Evolutionary conservation across 495 filamentous ascomycete genomes (phyloP).

Genomic region (Aspergillus diversus): DNA sequence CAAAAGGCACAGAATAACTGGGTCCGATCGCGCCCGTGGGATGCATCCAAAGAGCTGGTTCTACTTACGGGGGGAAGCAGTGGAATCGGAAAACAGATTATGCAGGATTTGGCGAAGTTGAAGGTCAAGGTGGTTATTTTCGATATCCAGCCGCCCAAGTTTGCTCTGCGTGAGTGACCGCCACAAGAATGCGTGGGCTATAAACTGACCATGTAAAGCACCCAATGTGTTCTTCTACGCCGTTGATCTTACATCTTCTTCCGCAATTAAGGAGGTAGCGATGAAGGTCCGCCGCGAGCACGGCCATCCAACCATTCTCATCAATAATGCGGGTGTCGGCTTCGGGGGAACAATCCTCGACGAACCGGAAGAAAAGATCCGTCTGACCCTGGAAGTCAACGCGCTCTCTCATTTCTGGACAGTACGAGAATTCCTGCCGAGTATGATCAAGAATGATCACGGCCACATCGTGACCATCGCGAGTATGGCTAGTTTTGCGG

Average conservation of each 20-base stretch:
- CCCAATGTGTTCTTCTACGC: constrained; percentile 48
- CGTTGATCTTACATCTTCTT: constrained; percentile 55
- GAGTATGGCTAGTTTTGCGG: constrained; percentile 56
- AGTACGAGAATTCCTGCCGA: constrained; percentile 61
- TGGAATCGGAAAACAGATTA: neutral
- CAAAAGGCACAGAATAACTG: neutral
- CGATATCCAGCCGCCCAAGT: neutral
- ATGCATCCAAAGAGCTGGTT: neutral
- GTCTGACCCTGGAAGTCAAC: constrained; percentile 60
- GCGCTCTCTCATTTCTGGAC: constrained; percentile 59
- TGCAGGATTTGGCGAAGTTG: neutral
- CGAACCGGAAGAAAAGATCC: constrained; percentile 44
- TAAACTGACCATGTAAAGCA: constrained; percentile 8
- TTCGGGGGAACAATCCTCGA: constrained; percentile 50
- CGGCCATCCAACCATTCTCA: constrained; percentile 55
- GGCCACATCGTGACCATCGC: constrained; percentile 62
- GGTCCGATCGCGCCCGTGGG: neutral
- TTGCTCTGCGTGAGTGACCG: neutral
- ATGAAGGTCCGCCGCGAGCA: constrained; percentile 46
- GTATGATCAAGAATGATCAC: constrained; percentile 62
- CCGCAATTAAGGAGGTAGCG: constrained; percentile 45
- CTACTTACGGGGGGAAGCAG: neutral
- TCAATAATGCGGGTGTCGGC: constrained; percentile 65
- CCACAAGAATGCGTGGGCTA: neutral
- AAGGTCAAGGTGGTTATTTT: neutral